Evolutionary conservation across 306 rosid species (phyloP), one percentile per base, ranked within the genome.

Genomic region (Vachellia pachyceras): DNA sequence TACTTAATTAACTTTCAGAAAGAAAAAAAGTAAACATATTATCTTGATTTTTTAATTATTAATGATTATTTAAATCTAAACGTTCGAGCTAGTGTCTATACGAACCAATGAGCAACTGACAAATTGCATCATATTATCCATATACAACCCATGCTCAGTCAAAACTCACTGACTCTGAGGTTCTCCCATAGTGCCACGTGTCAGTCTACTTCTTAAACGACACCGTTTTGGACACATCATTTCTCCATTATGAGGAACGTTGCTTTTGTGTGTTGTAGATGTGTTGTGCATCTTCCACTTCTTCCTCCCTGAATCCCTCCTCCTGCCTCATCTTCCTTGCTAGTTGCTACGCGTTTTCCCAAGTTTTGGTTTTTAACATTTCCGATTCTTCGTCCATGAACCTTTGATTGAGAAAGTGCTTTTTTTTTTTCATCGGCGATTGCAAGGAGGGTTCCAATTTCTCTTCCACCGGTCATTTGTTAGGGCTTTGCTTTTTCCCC

Each of bases 401-500:
- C 6, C 55, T 4, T 69, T 69, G 52, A 69, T 22, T 20, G 23
- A 8, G 0, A 0, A 5, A 1, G 11, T 46, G 11, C 41, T 29
- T 58, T 57, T 8, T 46, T 29, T 58, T 57, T 8, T 46, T 17
- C 52, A 17, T 63, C 78, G 64, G 82, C 54, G 76, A 77, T 52
- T 76, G 11, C 74, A 61, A 40, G 37, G 45, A 75, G 80, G 72
- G 49, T 68, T 69, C 46, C 76, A 5, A 46, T 49, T 64, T 79
- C 65, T 46, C 42, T 3, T 81, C 69, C 64, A 22, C 78, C 33
- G 57, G 46, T 46, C n/a, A 75, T 87, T 54, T 29, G 33, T 29
- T 41, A 22, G 86, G 87, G 86, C 29, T 80, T 85, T 71, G 50
- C 1, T 29, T 58, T 70, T 75, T 67, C 2, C 33, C 33, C 33